Base-by-base conservation (phyloP, 2,329 filamentous ascomycete genomes). In the Colletotrichum chlorophyti region DNA sequence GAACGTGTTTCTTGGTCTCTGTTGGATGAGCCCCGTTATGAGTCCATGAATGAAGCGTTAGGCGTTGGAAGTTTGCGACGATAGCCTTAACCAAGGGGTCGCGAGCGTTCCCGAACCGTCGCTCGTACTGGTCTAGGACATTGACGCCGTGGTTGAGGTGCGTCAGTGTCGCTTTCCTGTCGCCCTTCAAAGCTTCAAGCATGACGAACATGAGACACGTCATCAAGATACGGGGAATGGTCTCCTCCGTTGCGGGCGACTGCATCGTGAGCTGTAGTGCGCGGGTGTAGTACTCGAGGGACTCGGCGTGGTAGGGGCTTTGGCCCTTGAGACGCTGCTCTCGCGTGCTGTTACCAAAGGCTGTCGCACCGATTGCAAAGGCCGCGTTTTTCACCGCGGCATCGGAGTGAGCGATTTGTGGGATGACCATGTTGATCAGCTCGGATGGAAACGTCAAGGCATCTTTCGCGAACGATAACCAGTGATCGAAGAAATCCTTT, bases 191-290 rank as follows among this genome's bases (percentile, higher is more conserved):
- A 2, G 74, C 64, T 41, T 77, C 75, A 47, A 77, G 76, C 63
- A 73, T 76, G 32, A 77, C 71, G 49, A 77, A 77, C 1, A 77
- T 61, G 3, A 77, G 65, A 0, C 74, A 76, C 1, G 74, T 72
- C n/a, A 77, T 53, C 50, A 77, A 40, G 2, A 57, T 40, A 14
- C 26, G 12, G 11, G 26, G 27, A 2, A 58, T 21, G 2, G 57
- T 24, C 1, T 52, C 57, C 11, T 40, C 46, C 17, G 45, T 58
- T 2, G 53, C 31, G 4, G 52, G 15, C 3, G 52, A 35, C 12
- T 21, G 26, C 14, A 34, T 40, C 2, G 38, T 45, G 26, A 58
- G 52, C n/a, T 35, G 26, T 27, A 60, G 17, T 6, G 57, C 43
- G 21, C 53, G 57, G 32, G 31, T 49, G 38, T 60, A 58, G 21